Evolutionary conservation across 441 rosid species (phyloP).

Genomic region (Mallotus japonicus): DNA sequence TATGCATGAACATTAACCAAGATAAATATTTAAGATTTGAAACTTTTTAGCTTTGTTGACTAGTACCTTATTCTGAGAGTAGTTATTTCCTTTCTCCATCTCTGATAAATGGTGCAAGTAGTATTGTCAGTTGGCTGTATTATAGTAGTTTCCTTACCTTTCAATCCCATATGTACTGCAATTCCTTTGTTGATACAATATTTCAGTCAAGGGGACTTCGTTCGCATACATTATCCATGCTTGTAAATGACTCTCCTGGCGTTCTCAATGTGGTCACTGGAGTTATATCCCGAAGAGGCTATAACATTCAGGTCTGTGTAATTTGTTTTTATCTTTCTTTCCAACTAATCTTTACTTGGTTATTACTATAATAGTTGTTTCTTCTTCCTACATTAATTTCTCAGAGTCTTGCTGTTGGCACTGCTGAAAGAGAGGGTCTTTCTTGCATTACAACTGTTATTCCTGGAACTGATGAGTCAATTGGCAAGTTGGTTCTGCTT

Average conservation of each 20-base stretch:
- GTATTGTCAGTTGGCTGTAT: neutral
- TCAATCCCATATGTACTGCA: slow-evolving; percentile 8
- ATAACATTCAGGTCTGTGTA: slow-evolving; percentile 61
- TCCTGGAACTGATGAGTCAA: slow-evolving; percentile 69
- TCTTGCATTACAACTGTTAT: slow-evolving; percentile 76
- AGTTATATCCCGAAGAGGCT: slow-evolving; percentile 69
- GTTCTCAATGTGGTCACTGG: slow-evolving; percentile 70
- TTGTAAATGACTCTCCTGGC: slow-evolving; percentile 66
- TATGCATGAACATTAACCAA: neutral
- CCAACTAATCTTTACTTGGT: neutral
- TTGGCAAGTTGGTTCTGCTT: slow-evolving; percentile 68
- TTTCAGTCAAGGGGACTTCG: slow-evolving; percentile 65
- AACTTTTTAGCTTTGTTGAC: neutral
- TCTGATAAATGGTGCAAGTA: neutral
- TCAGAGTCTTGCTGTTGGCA: slow-evolving; percentile 82
- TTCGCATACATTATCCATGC: slow-evolving; percentile 65
- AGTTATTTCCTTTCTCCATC: neutral
- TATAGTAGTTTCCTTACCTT: slow-evolving; percentile 6
- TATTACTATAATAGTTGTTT: slow-evolving; percentile 15
- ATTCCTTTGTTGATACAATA: slow-evolving; percentile 14
- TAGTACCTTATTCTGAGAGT: neutral
- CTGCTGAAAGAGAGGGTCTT: slow-evolving; percentile 61
- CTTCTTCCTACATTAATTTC: neutral
- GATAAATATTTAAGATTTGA: neutral
- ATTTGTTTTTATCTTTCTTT: slow-evolving; percentile 8